Evolutionary conservation across 2,329 filamentous ascomycete genomes (phyloP), one percentile per base, ranked within the genome.

Genomic region (Scytalidium lignicola): DNA sequence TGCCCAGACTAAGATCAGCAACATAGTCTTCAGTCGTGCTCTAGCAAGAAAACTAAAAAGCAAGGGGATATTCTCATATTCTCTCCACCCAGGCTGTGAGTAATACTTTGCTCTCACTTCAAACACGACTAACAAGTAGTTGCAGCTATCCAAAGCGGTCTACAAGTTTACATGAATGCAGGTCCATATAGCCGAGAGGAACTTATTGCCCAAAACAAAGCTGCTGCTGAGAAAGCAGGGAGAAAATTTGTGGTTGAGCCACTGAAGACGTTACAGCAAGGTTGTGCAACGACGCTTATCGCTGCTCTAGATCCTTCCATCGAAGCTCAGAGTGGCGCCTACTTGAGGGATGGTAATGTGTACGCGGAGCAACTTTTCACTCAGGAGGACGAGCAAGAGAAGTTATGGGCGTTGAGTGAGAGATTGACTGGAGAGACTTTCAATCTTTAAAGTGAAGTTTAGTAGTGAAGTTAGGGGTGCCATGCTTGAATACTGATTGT

Each of bases 391-490:
- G 58, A 58, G 22, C 72, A 73, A 0, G 67, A 70, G 49, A 70
- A 57, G 56, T 58, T 75, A 32, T 76, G 74, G 74, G 63, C 62
- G 41, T 44, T 74, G 42, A 74, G 68, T 32, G 70, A 74, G 61
- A 60, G 70, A 54, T 54, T 75, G 45, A 70, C 74, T n/a, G 32
- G 32, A 13, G 32, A 17, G n/a, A 37, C 6, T 5, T 37, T 37
- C 15, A 13, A 37, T 17, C 12, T 37, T n/a, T 37, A 1, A 58
- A 54, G 44, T 5, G 32, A 9, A 28, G 13, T 28, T 28, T 7
- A 13, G 13, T 7, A 13, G 13, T 13, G 7, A 28, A 28, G 26
- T 7, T 28, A 28, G 7, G 13, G 26, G 13, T 7, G 7, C 26
- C 26, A 28, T 7, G 7, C 26, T n/a, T 26, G 23, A 26, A 26